Evolutionary conservation across 2,329 filamentous ascomycete genomes (phyloP).

Genomic region (Pseudopithomyces maydicus): DNA sequence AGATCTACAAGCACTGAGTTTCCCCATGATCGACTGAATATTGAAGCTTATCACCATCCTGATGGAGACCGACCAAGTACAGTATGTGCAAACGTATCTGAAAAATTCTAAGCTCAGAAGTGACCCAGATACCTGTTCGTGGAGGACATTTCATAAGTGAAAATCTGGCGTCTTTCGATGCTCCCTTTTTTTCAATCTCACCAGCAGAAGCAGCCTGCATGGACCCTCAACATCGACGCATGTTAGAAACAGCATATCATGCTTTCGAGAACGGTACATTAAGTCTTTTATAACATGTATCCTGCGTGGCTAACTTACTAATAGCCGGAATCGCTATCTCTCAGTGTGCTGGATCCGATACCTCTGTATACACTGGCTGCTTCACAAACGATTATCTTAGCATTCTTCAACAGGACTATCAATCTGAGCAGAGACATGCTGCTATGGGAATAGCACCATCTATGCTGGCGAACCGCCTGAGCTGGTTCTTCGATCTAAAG

Average conservation of each 20-base stretch:
- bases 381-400: background rate
- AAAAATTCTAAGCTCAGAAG: too few species aligned
- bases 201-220: slow-evolving; percentile 14
- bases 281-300: too few species aligned
- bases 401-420: too few species aligned
- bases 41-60: too few species aligned
- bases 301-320: too few species aligned
- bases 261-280: slow-evolving; percentile 18
- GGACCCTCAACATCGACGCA: slow-evolving; percentile 23
- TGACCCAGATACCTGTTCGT: too few species aligned
- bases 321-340: background rate
- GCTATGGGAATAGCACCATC: slow-evolving; percentile 3
- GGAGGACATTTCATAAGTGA: slow-evolving; percentile 10
- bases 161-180: slow-evolving; percentile 12
- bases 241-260: slow-evolving; percentile 21
- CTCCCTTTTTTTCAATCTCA: slow-evolving; percentile 16
- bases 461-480: slow-evolving; percentile 14
- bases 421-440: background rate
- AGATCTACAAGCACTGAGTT: too few species aligned
- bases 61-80: too few species aligned
- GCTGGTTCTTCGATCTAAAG: slow-evolving; percentile 21
- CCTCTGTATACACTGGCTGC: background rate
- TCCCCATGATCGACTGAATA: too few species aligned
- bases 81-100: too few species aligned
- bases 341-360: background rate